Evolutionary conservation across 225 moss, liverwort and hornwort genomes (phyloP).

Genomic region (Thuidium tamariscinum): DNA sequence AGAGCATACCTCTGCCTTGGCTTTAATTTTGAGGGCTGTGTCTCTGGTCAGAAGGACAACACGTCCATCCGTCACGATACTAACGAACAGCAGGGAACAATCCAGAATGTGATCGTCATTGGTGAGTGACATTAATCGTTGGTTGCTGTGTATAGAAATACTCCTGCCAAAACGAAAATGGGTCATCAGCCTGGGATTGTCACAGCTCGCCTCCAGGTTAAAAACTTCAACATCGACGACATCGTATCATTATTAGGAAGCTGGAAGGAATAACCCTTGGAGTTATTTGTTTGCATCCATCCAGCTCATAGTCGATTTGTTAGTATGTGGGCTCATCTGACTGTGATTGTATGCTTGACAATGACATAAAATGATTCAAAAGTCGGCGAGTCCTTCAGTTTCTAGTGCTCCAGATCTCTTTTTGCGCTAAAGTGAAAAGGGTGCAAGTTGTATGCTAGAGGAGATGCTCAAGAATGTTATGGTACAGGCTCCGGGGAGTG

Average conservation of each 20-base stretch:
- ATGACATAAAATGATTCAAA: neutral
- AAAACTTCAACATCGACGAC: neutral
- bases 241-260: neutral
- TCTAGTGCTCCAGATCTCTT: neutral
- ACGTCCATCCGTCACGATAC: constrained; percentile 25
- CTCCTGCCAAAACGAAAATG: neutral
- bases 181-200: neutral
- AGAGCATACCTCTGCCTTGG: constrained; percentile 64
- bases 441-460: neutral
- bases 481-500: neutral
- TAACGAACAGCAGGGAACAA: constrained; percentile 50
- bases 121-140: constrained; percentile 36
- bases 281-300: neutral
- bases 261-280: neutral
- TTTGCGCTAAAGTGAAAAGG: neutral
- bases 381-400: neutral
- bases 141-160: neutral
- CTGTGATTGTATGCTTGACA: neutral
- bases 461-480: neutral
- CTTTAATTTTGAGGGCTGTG: constrained; percentile 72
- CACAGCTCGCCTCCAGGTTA: neutral
- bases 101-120: constrained; percentile 69
- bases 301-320: neutral
- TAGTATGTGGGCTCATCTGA: neutral
- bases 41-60: constrained; percentile 66